A percentile compares a stretch with the other conserved stretches of the same genome.
Conservation (phyloP, 2,329 filamentous ascomycete species). For the Pestalotiopsis sp. region DNA sequence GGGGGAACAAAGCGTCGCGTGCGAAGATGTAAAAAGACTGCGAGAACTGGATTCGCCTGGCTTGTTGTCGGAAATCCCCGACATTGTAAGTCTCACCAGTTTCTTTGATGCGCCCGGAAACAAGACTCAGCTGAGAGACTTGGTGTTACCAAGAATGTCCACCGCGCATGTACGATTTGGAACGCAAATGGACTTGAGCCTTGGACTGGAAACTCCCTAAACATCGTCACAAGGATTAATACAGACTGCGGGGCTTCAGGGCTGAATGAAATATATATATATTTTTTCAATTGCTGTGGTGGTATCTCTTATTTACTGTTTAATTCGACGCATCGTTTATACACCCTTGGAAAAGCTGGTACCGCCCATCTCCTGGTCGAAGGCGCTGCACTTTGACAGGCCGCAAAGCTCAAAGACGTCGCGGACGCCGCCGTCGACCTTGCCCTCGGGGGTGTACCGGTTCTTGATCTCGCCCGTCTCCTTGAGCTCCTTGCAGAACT, state of each 20-base stretch:
- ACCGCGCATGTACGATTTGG: background rate
- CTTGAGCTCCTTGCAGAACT: conserved; percentile 33
- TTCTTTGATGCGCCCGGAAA: background rate
- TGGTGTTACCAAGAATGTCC: background rate
- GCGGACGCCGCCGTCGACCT: conserved; percentile 28
- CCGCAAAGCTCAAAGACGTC: conserved; percentile 34
- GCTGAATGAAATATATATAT: background rate
- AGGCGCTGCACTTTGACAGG: conserved; percentile 28
- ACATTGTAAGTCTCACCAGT: background rate
- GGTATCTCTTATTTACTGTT: background rate
- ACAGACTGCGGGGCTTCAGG: background rate
- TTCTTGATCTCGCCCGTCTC: conserved; percentile 32
- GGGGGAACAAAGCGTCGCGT: background rate
- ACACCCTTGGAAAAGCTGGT: conserved; percentile 29
- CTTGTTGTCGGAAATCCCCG: background rate
- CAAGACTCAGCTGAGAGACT: background rate
- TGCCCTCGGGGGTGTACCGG: conserved; percentile 24
- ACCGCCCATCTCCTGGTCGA: conserved; percentile 32
- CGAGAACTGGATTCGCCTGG: background rate
- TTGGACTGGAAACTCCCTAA: background rate
- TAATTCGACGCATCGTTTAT: conserved; percentile 4
- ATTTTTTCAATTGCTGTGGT: background rate
- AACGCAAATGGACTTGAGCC: background rate
- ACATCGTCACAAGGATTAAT: too few relatives aligned
- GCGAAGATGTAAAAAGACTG: background rate